Percentiles rank a stretch among this genome's conserved stretches.
phyloP scores from a whole-genome alignment of 495 filamentous ascomycete species.

The Penicillium canescens region DNA sequence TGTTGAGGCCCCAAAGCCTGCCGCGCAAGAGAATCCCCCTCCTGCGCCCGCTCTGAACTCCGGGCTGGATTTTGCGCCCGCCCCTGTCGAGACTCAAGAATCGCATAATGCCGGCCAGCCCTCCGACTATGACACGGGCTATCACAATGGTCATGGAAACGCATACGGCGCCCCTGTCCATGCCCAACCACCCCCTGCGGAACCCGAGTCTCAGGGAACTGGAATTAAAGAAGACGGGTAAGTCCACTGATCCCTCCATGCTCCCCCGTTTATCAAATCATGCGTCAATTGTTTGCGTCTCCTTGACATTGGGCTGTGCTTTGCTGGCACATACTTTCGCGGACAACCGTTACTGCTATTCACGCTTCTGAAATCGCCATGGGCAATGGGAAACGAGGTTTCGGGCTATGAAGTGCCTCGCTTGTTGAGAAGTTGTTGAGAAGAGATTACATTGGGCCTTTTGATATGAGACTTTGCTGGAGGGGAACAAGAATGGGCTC shows the following conservation, averaged over 20 bases:
- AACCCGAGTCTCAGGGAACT: slow-evolving; percentile 48
- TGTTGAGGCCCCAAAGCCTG: slow-evolving; percentile 30
- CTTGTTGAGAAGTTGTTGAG: not conserved
- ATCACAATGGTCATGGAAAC: slow-evolving; percentile 66
- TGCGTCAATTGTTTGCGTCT: slow-evolving; percentile 2
- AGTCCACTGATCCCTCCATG: slow-evolving; percentile 51
- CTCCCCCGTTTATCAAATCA: slow-evolving; percentile 12
- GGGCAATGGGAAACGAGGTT: not conserved
- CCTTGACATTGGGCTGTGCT: slow-evolving; percentile 7
- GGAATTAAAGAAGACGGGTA: slow-evolving; percentile 99
- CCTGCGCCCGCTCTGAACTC: slow-evolving; percentile 22
- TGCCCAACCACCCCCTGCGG: slow-evolving; percentile 29
- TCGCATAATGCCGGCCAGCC: slow-evolving; percentile 33
- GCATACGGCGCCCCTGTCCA: slow-evolving; percentile 48
- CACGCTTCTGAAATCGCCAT: slow-evolving; percentile 6
- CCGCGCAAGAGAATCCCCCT: slow-evolving; percentile 22
- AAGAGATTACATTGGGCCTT: no score
- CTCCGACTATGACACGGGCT: slow-evolving; percentile 50
- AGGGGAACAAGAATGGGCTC: not conserved
- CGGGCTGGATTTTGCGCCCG: slow-evolving; percentile 29
- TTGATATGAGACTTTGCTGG: not conserved
- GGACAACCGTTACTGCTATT: slow-evolving; percentile 18
- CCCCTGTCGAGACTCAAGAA: slow-evolving; percentile 43
- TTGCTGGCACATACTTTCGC: not conserved
- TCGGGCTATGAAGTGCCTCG: not conserved